Evolutionary conservation across 1,139 yeast genomes (phyloP).

Genomic region (Lipomyces yarrowii): DNA sequence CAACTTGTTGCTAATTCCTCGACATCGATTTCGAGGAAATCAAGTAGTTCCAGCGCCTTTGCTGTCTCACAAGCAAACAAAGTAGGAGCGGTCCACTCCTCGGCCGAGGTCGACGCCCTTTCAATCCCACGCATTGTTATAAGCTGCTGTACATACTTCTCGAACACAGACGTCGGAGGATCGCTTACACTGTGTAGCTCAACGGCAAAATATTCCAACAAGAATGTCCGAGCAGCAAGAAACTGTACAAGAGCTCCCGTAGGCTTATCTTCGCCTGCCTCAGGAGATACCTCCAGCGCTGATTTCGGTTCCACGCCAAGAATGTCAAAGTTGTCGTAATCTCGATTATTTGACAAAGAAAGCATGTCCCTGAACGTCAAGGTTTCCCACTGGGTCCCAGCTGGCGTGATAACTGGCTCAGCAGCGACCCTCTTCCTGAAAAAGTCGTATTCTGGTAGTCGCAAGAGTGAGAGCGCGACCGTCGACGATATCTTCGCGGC

Average conservation of each 20-base stretch:
- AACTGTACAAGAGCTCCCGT: constrained; percentile 22
- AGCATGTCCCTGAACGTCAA: constrained; percentile 15
- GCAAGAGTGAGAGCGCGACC: constrained; percentile 15
- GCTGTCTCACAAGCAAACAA: constrained; percentile 30
- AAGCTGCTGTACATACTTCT: constrained; percentile 20
- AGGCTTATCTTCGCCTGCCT: constrained; percentile 12
- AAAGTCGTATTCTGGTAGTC: constrained; percentile 18
- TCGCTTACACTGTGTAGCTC: constrained; percentile 30
- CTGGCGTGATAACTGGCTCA: constrained; percentile 20
- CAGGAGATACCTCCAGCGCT: not conserved
- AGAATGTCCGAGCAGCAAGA: constrained; percentile 20
- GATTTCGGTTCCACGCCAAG: not conserved
- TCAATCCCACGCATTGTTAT: constrained; percentile 13
- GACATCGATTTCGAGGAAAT: constrained; percentile 30
- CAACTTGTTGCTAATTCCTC: constrained; percentile 20
- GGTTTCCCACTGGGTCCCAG: constrained; percentile 15
- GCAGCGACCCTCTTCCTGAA: constrained; percentile 15
- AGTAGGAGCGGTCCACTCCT: not conserved
- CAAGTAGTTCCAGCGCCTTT: constrained; percentile 31
- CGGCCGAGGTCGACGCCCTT: not conserved
- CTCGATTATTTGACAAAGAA: not conserved
- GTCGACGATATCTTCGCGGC: constrained; percentile 22
- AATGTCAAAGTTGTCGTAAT: constrained; percentile 4
- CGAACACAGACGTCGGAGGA: constrained; percentile 29
- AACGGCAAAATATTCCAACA: constrained; percentile 30